Percentiles rank a stretch among this genome's conserved stretches.
These are phyloP conservation scores for Plantago coronopus DNA, from an alignment of 305 asterid species.

Conservation along the genomic window DNA sequence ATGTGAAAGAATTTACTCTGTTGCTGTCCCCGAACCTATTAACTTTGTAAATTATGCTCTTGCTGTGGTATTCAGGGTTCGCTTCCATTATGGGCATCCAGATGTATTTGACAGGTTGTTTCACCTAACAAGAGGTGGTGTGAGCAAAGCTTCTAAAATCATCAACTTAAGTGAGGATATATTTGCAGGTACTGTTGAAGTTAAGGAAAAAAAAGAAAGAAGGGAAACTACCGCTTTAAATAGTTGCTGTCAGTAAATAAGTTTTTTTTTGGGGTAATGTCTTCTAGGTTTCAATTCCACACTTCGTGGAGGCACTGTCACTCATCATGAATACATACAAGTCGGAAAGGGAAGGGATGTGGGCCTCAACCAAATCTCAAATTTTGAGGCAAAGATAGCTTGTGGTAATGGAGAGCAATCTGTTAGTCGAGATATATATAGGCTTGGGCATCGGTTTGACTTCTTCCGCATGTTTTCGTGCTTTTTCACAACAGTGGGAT, in stretches of 20 bases:
- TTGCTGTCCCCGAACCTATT: slow-evolving; percentile 1
- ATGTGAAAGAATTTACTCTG: neutral
- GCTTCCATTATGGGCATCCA: slow-evolving; percentile 98
- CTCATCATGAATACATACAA: slow-evolving; percentile 97
- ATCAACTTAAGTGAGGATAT: slow-evolving; percentile 93
- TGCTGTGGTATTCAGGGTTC: slow-evolving; percentile 60
- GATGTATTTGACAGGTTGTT: slow-evolving; percentile 91
- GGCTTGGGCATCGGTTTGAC: slow-evolving; percentile 97
- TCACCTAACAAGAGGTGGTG: slow-evolving; percentile 93
- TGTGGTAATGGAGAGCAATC: slow-evolving; percentile 97
- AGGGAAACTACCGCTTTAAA: slow-evolving; percentile 9
- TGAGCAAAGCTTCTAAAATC: slow-evolving; percentile 90
- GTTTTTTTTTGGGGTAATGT: slow-evolving; percentile 20
- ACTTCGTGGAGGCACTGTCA: slow-evolving; percentile 94
- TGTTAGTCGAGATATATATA: slow-evolving; percentile 86
- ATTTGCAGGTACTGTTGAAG: slow-evolving; percentile 76
- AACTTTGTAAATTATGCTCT: slow-evolving; percentile 7
- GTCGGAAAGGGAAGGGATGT: slow-evolving; percentile 99
- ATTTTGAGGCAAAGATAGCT: slow-evolving; percentile 91
- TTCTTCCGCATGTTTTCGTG: slow-evolving; percentile 97
- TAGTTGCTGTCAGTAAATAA: slow-evolving; percentile 6
- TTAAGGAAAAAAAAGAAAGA: slow-evolving; percentile 30
- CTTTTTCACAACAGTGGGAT: slow-evolving; percentile 83
- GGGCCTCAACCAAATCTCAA: slow-evolving; percentile 91
- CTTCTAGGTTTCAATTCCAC: slow-evolving; percentile 89